Evolutionary conservation across 2,329 filamentous ascomycete genomes (phyloP).

Genomic region (Cryphonectria nitschkei): DNA sequence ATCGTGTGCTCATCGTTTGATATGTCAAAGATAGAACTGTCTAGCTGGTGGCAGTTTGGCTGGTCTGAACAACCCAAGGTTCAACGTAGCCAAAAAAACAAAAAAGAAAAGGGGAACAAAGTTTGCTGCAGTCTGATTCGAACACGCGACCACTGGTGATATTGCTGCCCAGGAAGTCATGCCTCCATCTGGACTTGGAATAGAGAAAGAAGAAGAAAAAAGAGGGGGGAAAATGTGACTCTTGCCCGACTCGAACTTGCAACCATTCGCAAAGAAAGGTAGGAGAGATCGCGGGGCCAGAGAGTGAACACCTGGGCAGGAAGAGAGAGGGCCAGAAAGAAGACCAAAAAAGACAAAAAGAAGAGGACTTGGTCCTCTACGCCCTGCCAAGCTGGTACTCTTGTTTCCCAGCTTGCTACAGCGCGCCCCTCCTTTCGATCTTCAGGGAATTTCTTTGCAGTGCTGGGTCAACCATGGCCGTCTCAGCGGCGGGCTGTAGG

Average conservation of each 20-base stretch:
- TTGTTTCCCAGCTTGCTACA: not conserved
- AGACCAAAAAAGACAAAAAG: not conserved
- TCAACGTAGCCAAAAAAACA: not conserved
- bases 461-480: slow-evolving; percentile 13
- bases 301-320: not conserved
- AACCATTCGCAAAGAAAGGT: not conserved
- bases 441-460: slow-evolving; percentile 10
- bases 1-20: not conserved
- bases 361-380: not conserved
- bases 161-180: not conserved
- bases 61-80: not conserved
- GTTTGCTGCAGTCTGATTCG: not conserved
- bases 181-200: not conserved
- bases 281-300: not conserved
- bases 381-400: slow-evolving; percentile 5
- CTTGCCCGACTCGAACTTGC: not conserved
- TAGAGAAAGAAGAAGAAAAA: not conserved
- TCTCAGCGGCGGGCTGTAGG: not conserved
- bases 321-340: not conserved
- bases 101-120: not conserved
- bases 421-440: slow-evolving; percentile 3
- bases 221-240: not conserved
- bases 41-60: not conserved
- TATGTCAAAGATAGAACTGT: not conserved
- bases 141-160: not conserved